Conservation (phyloP, 768 basidiomycete genomes). For the Rhodosporidiobolus odoratus region DNA sequence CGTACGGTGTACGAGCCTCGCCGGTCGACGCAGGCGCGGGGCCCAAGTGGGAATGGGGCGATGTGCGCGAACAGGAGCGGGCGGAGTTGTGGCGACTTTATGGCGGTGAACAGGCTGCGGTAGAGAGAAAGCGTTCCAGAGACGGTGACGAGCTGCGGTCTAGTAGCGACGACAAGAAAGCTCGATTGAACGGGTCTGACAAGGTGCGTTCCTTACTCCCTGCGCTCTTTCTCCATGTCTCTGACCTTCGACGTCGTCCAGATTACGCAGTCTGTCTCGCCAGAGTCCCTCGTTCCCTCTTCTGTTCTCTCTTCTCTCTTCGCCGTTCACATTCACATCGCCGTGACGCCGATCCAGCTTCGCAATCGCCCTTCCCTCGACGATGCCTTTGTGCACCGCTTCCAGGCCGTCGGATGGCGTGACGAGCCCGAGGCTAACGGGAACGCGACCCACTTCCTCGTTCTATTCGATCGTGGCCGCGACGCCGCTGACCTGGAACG, state of each 20-base stretch:
- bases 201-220: background rate
- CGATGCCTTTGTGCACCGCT: conserved; percentile 1
- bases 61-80: background rate
- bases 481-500: background rate
- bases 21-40: background rate
- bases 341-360: too few species aligned
- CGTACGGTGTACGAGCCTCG: background rate
- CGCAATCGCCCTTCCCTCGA: background rate
- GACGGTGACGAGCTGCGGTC: background rate
- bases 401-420: background rate
- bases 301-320: background rate
- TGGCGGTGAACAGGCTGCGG: background rate
- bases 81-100: background rate
- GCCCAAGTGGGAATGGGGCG: conserved; percentile 7
- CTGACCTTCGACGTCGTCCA: too few species aligned
- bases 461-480: background rate
- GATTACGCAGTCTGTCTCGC: background rate
- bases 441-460: background rate
- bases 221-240: background rate
- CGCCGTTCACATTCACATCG: background rate
- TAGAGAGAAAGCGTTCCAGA: background rate
- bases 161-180: background rate
- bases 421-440: background rate
- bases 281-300: background rate
- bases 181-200: background rate